These are phyloP conservation scores for Coemansia sp. DNA, from an alignment of 192 early-diverging fungal species.

Conservation along the genomic window DNA sequence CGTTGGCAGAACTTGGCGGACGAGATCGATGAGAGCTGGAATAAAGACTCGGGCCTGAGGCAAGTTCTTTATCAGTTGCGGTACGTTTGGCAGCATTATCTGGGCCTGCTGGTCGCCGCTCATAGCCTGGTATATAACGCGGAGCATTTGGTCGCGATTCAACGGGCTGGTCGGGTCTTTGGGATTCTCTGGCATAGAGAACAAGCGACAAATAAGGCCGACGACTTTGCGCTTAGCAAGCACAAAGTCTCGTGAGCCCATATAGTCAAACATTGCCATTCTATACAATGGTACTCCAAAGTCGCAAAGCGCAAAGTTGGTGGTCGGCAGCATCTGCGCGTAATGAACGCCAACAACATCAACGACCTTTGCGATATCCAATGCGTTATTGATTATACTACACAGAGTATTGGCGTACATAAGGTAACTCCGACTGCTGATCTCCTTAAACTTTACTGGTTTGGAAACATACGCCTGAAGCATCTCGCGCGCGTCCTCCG, in stretches of 20 bases:
- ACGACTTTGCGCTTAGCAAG: conserved; percentile 20
- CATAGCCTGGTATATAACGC: conserved; percentile 25
- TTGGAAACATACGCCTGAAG: conserved; percentile 21
- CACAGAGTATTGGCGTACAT: conserved; percentile 29
- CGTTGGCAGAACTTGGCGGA: conserved; percentile 36
- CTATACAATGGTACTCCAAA: conserved; percentile 30
- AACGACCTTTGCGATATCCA: conserved; percentile 24
- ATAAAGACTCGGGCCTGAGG: conserved; percentile 40
- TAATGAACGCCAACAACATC: conserved; percentile 21
- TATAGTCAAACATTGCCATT: conserved; percentile 21
- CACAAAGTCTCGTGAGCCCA: conserved; percentile 14
- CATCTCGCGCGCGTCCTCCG: conserved; percentile 18
- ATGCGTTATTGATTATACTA: conserved; percentile 18
- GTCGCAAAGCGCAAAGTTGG: conserved; percentile 37
- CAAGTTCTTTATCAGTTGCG: conserved; percentile 35
- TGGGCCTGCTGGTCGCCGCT: conserved; percentile 21
- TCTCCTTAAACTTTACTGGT: conserved; percentile 12
- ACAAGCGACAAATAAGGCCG: conserved; percentile 11
- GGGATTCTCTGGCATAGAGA: conserved; percentile 18
- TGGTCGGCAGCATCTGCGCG: conserved; percentile 39
- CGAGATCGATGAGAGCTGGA: conserved; percentile 26
- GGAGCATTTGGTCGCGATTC: conserved; percentile 27
- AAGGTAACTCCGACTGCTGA: conserved; percentile 28
- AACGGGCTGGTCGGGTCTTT: conserved; percentile 20
- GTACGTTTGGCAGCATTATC: conserved; percentile 25